Conservation (phyloP, 805 yeast genomes). For the Candida vartiovaarae region DNA sequence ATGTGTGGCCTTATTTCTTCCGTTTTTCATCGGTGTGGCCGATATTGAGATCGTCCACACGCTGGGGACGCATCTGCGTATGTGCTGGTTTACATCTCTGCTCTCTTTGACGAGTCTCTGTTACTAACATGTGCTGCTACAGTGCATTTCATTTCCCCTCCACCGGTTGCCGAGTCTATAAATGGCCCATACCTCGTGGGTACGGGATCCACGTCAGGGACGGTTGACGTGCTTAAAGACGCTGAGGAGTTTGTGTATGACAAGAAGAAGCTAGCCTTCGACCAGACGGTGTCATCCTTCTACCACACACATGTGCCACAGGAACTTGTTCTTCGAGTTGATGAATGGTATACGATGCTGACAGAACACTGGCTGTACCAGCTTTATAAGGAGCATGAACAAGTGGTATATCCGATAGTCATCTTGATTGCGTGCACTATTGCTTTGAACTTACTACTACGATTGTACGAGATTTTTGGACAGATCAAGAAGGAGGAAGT, state of each 20-base stretch:
- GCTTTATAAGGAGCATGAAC: constrained; percentile 6
- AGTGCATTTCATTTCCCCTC: no score
- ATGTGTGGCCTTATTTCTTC: background rate
- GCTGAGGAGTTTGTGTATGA: no score
- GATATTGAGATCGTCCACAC: background rate
- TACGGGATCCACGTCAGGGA: no score
- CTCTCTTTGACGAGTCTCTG: background rate
- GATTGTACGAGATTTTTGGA: background rate
- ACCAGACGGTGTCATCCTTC: background rate
- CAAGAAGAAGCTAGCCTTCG: no score
- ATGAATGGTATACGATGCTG: constrained; percentile 1
- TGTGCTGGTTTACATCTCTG: background rate
- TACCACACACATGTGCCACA: constrained; percentile 7
- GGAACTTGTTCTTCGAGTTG: background rate
- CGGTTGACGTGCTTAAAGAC: no score
- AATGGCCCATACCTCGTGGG: no score
- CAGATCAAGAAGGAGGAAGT: background rate
- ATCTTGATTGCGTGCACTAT: constrained; percentile 1
- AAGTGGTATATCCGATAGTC: constrained; percentile 1
- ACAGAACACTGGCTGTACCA: constrained; percentile 5
- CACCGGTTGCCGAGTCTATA: no score
- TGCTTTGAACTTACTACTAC: constrained; percentile 1
- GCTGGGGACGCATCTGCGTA: background rate
- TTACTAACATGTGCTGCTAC: background rate
- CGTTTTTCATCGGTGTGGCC: background rate